Evolutionary conservation across 139 green algal genomes (phyloP).

Genomic region (Asterochloris erici): DNA sequence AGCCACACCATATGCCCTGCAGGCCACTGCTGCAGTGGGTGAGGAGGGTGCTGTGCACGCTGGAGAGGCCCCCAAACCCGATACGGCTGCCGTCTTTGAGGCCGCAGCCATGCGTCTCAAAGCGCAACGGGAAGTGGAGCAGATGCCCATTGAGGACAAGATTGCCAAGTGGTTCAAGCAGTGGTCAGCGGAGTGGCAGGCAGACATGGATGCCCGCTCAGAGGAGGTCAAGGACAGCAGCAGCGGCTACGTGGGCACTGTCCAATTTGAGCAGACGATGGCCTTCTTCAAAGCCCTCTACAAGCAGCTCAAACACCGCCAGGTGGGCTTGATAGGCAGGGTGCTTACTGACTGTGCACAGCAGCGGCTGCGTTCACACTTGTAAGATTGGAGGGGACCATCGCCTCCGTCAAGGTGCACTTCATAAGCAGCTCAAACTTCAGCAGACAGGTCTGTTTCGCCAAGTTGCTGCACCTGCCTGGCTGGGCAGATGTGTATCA

Average conservation of each 20-base stretch:
- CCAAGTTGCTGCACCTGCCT: too few species aligned
- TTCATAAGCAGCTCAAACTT: too few species aligned
- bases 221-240: conserved; percentile 37
- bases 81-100: conserved; percentile 37
- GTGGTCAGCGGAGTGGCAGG: conserved; percentile 82
- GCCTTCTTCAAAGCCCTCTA: conserved; percentile 87
- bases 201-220: conserved; percentile 76
- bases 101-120: conserved; percentile 52
- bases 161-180: conserved; percentile 39
- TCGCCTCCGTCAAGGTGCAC: too few species aligned
- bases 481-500: too few species aligned
- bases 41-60: too few species aligned
- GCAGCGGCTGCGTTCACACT: too few species aligned
- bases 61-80: neutral
- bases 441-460: too few species aligned
- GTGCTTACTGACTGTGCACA: conserved; percentile 14
- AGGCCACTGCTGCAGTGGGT: too few species aligned
- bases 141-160: conserved; percentile 67
- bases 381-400: too few species aligned
- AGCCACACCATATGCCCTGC: too few species aligned
- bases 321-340: conserved; percentile 28
- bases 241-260: conserved; percentile 49
- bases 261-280: conserved; percentile 75
- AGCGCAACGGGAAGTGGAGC: conserved; percentile 51
- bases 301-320: conserved; percentile 57